Evolutionary conservation across 495 filamentous ascomycete species (phyloP).

Genomic region (Penicillium flavigenum): DNA sequence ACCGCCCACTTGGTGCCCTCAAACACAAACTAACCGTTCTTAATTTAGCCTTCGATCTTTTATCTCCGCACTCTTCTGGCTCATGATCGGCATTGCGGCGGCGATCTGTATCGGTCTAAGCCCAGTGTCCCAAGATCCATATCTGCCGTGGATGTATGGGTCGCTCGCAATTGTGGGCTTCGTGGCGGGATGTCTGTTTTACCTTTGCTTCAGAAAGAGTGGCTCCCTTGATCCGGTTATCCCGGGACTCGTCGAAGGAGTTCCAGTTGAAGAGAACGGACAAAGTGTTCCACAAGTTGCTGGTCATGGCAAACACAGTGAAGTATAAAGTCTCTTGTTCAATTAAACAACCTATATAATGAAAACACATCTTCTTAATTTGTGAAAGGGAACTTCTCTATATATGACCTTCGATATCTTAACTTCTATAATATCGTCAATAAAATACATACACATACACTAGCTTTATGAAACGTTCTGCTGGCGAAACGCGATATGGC

Average conservation of each 20-base stretch:
- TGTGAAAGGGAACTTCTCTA: too few species aligned
- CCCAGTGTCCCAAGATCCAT: slow-evolving; percentile 31
- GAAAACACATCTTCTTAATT: too few species aligned
- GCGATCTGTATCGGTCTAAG: slow-evolving; percentile 31
- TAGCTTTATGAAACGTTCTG: too few species aligned
- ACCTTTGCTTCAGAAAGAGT: slow-evolving; percentile 15
- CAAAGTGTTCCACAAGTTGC: neutral
- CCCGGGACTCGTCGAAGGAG: neutral
- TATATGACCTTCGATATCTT: too few species aligned
- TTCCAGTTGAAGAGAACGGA: neutral
- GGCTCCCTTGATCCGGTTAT: neutral
- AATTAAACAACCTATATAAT: too few species aligned
- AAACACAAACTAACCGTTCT: neutral
- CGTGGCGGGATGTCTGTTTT: slow-evolving; percentile 18
- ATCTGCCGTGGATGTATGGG: slow-evolving; percentile 55
- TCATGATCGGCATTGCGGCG: slow-evolving; percentile 27
- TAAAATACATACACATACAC: too few species aligned
- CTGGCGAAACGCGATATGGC: too few species aligned
- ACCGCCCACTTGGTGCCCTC: neutral
- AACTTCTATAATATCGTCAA: too few species aligned
- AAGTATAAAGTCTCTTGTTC: neutral
- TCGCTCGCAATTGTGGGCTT: slow-evolving; percentile 29
- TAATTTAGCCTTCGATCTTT: slow-evolving; percentile 26
- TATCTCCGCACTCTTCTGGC: slow-evolving; percentile 30
- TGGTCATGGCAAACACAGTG: neutral